phyloP scores from a whole-genome alignment of 306 rosid species.

The Boehmeria nivea region DNA sequence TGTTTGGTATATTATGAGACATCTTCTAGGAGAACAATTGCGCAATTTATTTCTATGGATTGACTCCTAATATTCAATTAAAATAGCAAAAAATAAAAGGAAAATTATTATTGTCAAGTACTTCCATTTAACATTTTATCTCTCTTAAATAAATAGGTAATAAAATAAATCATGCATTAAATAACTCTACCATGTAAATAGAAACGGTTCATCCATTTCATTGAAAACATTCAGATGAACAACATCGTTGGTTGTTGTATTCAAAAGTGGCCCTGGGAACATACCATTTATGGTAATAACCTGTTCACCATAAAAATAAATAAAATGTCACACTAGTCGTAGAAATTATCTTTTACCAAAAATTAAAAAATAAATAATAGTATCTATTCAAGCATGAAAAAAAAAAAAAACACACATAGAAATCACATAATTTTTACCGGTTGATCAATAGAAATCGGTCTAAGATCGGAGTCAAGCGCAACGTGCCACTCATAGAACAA shows the following conservation, averaged over 20 bases:
- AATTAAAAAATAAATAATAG: background rate
- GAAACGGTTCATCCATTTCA: slow-evolving; percentile 45
- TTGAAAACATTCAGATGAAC: slow-evolving; percentile 52
- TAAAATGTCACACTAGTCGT: too few relatives aligned
- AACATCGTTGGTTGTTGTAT: slow-evolving; percentile 51
- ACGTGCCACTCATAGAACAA: slow-evolving; percentile 56
- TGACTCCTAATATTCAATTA: too few relatives aligned
- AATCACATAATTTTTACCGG: slow-evolving; percentile 23
- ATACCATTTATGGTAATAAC: slow-evolving; percentile 61
- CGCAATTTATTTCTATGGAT: too few relatives aligned
- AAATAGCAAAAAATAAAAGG: too few relatives aligned
- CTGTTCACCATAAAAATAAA: slow-evolving; percentile 18
- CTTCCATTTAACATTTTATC: too few relatives aligned
- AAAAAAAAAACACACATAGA: too few relatives aligned
- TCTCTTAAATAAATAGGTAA: too few relatives aligned
- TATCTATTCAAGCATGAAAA: too few relatives aligned
- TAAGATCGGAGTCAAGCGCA: slow-evolving; percentile 17
- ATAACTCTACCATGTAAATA: slow-evolving; percentile 47
- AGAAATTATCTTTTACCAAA: background rate
- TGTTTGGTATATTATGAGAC: too few relatives aligned
- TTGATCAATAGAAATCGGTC: slow-evolving; percentile 38
- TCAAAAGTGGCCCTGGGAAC: slow-evolving; percentile 76
- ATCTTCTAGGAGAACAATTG: too few relatives aligned
- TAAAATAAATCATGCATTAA: background rate
- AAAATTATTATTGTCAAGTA: too few relatives aligned